These are phyloP conservation scores for Fomitopsis serialis DNA, from an alignment of 768 basidiomycete genomes.

Conservation along the genomic window DNA sequence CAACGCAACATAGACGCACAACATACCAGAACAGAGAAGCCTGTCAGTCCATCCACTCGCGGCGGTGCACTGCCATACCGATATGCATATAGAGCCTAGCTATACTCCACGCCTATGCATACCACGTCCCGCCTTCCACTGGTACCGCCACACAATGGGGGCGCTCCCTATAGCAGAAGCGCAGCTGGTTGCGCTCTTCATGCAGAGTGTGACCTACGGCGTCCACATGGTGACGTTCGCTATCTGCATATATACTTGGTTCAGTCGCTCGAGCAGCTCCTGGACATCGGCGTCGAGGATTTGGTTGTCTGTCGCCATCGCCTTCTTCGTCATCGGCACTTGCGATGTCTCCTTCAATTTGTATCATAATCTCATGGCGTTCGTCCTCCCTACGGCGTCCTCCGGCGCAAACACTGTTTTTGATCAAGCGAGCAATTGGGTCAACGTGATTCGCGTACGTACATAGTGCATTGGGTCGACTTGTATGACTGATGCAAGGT, in stretches of 20 bases:
- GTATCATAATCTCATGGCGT: conserved; percentile 1
- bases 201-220: conserved; percentile 2
- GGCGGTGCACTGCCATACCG: too few relatives aligned
- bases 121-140: too few relatives aligned
- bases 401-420: background rate
- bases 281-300: background rate
- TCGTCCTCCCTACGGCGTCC: background rate
- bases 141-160: too few relatives aligned
- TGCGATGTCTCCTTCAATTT: background rate
- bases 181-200: conserved; percentile 1
- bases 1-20: too few relatives aligned
- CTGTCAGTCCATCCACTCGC: too few relatives aligned
- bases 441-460: background rate
- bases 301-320: background rate
- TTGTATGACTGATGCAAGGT: background rate
- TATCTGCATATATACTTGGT: background rate
- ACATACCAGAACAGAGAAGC: too few relatives aligned
- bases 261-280: background rate
- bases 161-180: background rate
- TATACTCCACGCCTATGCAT: too few relatives aligned
- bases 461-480: too few relatives aligned
- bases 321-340: background rate
- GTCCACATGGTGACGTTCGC: background rate
- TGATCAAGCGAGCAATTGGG: background rate
- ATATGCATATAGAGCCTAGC: too few relatives aligned